Evolutionary conservation across 2,329 filamentous ascomycete species (phyloP), one percentile per base, ranked within the genome.

Genomic region (Xylariaceae sp.): DNA sequence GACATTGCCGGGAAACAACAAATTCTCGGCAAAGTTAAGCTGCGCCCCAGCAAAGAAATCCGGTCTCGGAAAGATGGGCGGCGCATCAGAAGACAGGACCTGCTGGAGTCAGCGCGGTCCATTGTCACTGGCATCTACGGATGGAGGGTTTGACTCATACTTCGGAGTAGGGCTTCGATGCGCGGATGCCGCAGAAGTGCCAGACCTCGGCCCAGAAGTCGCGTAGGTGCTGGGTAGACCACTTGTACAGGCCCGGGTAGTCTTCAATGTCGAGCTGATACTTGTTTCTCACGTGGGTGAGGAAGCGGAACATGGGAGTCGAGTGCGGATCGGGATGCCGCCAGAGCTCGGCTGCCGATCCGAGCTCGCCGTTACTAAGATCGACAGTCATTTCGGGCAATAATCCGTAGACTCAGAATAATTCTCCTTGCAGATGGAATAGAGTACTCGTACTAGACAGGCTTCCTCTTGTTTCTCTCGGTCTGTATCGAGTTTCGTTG

Each of bases 11-110:
- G 93, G 93, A 72, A 88, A 97, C 2, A 99, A 84, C 56, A 97
- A 80, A 73, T 99, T 99, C 76, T 97, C 90, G 30, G 93, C 92
- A 72, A 97, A 97, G 74, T 97, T 99, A 65, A 97, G 80, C 59
- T 80, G 85, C 11, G 89, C 83, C 8, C 87, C 88, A 58, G 85
- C 74, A 73, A 97, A 97, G 79, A 96, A 97, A 61, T 86, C 78
- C 6, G 93, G 92, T 23, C 91, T 86, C 23, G 93, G 93, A 69
- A 92, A 97, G 82, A 97, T 89, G 51, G 84, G 79, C 4, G 85
- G 79, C 4, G 85, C 82, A 57, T 83, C 74, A 47, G 81, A 72
- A 23, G 88, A 83, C 15, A 96, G 77, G 48, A 90, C 88, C 87
- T 92, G 56, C 39, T 23, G 49, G 39, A 8, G 56, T 65, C 48